Percentiles rank a stretch among this genome's conserved stretches.
Evolutionary conservation across 2,329 filamentous ascomycete genomes (phyloP).

Genomic region (Aschersonia sp.): DNA sequence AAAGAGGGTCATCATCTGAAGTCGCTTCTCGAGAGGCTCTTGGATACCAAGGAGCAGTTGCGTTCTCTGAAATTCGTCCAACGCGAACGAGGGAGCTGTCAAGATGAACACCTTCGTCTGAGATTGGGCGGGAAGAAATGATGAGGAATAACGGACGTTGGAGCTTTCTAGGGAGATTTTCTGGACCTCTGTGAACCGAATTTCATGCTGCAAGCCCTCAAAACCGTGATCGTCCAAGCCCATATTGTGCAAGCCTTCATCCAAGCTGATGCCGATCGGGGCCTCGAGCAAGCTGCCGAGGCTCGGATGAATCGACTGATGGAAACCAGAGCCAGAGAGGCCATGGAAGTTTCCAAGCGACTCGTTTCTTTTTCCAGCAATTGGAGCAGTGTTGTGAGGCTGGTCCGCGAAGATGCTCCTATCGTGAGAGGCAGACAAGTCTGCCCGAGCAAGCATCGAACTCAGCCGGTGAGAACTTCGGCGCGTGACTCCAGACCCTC

Average conservation of each 20-base stretch:
- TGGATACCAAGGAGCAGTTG: constrained; percentile 55
- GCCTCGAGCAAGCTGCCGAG: constrained; percentile 52
- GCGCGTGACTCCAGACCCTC: constrained; percentile 34
- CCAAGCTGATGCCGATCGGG: constrained; percentile 54
- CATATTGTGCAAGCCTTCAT: constrained; percentile 60
- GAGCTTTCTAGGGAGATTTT: constrained; percentile 47
- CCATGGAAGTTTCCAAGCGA: constrained; percentile 43
- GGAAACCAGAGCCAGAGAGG: constrained; percentile 25
- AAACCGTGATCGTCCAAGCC: constrained; percentile 58
- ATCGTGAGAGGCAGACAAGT: constrained; percentile 75
- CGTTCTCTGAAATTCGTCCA: constrained; percentile 36
- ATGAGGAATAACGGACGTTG: constrained; percentile 45
- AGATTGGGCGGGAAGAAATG: constrained; percentile 33
- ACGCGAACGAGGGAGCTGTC: constrained; percentile 39
- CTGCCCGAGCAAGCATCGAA: constrained; percentile 75
- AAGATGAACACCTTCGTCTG: constrained; percentile 56
- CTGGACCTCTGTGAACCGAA: constrained; percentile 58
- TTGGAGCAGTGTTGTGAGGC: constrained; percentile 23
- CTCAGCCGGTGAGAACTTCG: constrained; percentile 68
- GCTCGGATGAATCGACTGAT: constrained; percentile 31
- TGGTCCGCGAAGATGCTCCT: constrained; percentile 65
- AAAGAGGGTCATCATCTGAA: constrained; percentile 52
- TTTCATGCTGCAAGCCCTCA: constrained; percentile 56
- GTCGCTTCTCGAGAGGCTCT: constrained; percentile 50
- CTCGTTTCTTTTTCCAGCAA: constrained; percentile 47